These are phyloP conservation scores for Scheffersomyces amazonensis DNA, from an alignment of 805 yeast genomes.

Conservation along the genomic window DNA sequence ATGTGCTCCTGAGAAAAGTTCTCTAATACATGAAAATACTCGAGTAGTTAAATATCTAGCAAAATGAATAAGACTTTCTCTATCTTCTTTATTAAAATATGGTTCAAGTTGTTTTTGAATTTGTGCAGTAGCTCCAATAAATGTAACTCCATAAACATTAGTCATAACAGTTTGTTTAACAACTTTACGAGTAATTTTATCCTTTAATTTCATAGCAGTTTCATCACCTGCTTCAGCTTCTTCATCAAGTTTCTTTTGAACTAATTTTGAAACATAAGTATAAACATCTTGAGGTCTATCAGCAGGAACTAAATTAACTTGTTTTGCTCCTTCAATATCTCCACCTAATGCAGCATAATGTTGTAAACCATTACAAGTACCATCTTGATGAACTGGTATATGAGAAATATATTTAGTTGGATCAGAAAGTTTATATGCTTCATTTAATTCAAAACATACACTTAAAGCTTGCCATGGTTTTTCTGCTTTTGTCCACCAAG, in stretches of 20 bases:
- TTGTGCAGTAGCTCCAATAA: conserved; percentile 88
- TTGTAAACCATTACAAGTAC: conserved; percentile 83
- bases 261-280: conserved; percentile 64
- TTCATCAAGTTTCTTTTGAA: conserved; percentile 49
- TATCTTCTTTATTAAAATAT: conserved; percentile 45
- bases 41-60: conserved; percentile 64
- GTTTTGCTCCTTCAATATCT: conserved; percentile 77
- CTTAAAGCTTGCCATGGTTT: conserved; percentile 83
- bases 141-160: conserved; percentile 95
- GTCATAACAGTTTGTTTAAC: conserved; percentile 99
- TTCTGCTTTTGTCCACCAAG: conserved; percentile 74
- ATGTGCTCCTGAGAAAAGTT: conserved; percentile 89
- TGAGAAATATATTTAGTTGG: conserved; percentile 66
- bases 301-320: conserved; percentile 70
- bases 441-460: conserved; percentile 62
- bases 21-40: conserved; percentile 81
- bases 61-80: conserved; percentile 30
- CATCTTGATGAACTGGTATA: conserved; percentile 83
- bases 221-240: conserved; percentile 55
- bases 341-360: conserved; percentile 89
- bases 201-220: conserved; percentile 53
- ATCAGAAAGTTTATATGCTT: conserved; percentile 58
- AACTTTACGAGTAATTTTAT: conserved; percentile 75
- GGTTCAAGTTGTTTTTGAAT: conserved; percentile 74
- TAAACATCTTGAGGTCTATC: conserved; percentile 79